Evolutionary conservation across 1,284 basidiomycete species (phyloP).

Genomic region (Ganoderma multipileum): DNA sequence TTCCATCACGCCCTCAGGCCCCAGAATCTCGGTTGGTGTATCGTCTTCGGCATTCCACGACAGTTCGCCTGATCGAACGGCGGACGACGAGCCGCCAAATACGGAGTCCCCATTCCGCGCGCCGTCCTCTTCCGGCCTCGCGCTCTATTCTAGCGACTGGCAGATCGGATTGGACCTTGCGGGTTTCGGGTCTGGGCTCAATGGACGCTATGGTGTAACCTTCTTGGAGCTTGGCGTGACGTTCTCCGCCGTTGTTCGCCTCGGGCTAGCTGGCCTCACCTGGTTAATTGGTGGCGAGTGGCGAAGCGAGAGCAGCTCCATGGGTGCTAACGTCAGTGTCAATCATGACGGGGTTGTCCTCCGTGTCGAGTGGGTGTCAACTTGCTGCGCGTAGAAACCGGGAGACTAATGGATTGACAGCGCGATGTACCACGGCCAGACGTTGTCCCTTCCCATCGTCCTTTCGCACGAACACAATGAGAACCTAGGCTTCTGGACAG

Average conservation of each 20-base stretch:
- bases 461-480: constrained; percentile 42
- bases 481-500: constrained; percentile 39
- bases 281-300: constrained; percentile 40
- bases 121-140: constrained; percentile 41
- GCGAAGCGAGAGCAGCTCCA: constrained; percentile 34
- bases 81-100: constrained; percentile 18
- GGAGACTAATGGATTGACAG: constrained; percentile 31
- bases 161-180: constrained; percentile 39
- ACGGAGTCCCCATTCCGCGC: constrained; percentile 26
- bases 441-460: constrained; percentile 42
- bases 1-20: constrained; percentile 30
- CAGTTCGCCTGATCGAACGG: constrained; percentile 26
- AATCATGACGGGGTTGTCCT: constrained; percentile 42
- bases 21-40: constrained; percentile 32
- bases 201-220: constrained; percentile 40
- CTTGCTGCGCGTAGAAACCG: constrained; percentile 8
- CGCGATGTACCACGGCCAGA: constrained; percentile 43
- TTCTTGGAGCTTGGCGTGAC: constrained; percentile 40
- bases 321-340: constrained; percentile 41
- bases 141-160: constrained; percentile 38
- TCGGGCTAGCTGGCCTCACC: constrained; percentile 35
- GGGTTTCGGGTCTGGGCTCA: constrained; percentile 37
- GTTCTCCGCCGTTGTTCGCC: constrained; percentile 33
- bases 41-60: constrained; percentile 37
- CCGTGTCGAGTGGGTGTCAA: constrained; percentile 42